Percentiles rank a stretch among this genome's conserved stretches.
Conservation (phyloP, 768 basidiomycete genomes). For the Boletus rubescentipes region DNA sequence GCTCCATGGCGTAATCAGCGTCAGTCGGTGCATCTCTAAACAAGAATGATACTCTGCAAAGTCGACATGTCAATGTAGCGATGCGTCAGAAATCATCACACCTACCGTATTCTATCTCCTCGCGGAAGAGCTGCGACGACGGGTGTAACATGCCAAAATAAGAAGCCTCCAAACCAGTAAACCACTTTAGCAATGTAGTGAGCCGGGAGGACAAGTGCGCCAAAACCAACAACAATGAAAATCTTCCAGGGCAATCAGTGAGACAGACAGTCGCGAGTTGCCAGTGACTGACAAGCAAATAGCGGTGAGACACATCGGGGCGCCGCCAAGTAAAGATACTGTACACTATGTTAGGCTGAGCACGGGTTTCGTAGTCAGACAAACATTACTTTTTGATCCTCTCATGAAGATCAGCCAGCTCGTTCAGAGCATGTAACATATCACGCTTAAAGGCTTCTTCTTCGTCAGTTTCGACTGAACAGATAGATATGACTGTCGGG, state of each 20-base stretch:
- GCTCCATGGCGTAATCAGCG: constrained; percentile 67
- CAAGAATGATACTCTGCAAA: constrained; percentile 43
- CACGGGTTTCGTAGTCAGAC: background rate
- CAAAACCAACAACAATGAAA: constrained; percentile 39
- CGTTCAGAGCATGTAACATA: constrained; percentile 41
- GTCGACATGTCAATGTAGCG: background rate
- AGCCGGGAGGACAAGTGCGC: constrained; percentile 47
- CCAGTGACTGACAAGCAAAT: constrained; percentile 42
- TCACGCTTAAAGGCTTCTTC: constrained; percentile 45
- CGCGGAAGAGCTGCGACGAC: constrained; percentile 52
- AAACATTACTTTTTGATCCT: constrained; percentile 56
- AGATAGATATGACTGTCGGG: background rate
- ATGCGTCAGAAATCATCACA: background rate
- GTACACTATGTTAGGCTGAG: constrained; percentile 1
- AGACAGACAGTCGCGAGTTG: background rate
- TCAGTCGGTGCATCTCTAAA: constrained; percentile 62
- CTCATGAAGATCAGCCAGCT: constrained; percentile 62
- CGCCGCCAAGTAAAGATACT: constrained; percentile 72
- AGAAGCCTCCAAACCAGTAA: constrained; percentile 46
- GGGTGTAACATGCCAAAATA: constrained; percentile 66
- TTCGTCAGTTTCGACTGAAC: constrained; percentile 13
- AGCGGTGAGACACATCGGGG: constrained; percentile 48
- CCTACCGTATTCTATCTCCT: constrained; percentile 46
- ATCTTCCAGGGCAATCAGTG: constrained; percentile 24
- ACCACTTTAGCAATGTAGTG: constrained; percentile 48